A percentile compares a stretch with the other conserved stretches of the same genome.
phyloP scores from a whole-genome alignment of 2,329 filamentous ascomycete species.

The Sordariomycetes sp. region DNA sequence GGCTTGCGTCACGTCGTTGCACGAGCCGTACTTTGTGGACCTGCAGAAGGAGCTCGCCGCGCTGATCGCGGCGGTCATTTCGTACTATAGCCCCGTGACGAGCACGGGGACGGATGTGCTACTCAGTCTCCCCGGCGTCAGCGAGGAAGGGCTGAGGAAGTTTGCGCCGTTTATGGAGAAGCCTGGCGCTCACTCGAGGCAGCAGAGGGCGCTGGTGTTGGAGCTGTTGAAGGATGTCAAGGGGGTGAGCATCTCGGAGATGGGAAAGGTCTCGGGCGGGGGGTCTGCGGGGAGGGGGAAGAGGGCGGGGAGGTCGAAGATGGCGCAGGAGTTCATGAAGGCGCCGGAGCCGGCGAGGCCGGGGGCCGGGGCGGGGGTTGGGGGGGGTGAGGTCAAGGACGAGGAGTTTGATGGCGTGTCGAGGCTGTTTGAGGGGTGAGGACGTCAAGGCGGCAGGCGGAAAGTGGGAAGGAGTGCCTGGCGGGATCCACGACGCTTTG shows the following conservation, averaged over 20 bases:
- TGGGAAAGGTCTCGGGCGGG: constrained; percentile 62
- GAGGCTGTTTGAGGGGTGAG: constrained; percentile 30
- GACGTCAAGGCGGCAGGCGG: too few species aligned
- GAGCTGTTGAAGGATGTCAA: constrained; percentile 77
- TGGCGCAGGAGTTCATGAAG: constrained; percentile 56
- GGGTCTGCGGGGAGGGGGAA: too few species aligned
- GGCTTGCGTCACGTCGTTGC: constrained; percentile 77
- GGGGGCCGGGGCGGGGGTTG: constrained; percentile 14
- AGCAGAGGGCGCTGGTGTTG: constrained; percentile 69
- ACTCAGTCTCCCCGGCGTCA: constrained; percentile 67
- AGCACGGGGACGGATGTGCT: constrained; percentile 62
- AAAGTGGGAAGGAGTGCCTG: background rate
- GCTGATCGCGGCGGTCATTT: constrained; percentile 75
- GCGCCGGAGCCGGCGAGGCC: constrained; percentile 20
- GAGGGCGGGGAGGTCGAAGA: constrained; percentile 36
- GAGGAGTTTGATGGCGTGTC: constrained; percentile 42
- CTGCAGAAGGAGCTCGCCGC: constrained; percentile 84
- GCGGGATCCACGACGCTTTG: background rate
- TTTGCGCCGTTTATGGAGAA: constrained; percentile 48
- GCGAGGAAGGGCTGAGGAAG: constrained; percentile 50
- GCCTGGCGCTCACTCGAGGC: constrained; percentile 48
- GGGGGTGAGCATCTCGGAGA: constrained; percentile 84
- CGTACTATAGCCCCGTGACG: constrained; percentile 58
- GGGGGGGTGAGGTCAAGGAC: constrained; percentile 20
- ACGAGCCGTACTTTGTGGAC: constrained; percentile 95